Evolutionary conservation across 805 yeast species (phyloP), one percentile per base, ranked within the genome.

Genomic region (Spathaspora sp.): DNA sequence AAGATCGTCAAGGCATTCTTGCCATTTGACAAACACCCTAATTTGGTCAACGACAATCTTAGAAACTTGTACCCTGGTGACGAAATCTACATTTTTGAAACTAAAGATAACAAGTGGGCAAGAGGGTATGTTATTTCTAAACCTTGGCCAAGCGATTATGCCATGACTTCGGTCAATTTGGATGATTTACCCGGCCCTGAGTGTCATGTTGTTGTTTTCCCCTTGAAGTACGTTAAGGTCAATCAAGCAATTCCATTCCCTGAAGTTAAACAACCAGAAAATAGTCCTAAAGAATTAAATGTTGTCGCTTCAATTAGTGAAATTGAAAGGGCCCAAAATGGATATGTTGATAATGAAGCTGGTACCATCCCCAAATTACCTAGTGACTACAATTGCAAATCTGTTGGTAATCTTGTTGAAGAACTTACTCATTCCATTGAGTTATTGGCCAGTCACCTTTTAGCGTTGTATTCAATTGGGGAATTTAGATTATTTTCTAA

Each of bases 51-150:
- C 52, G 67, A 62, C 1, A 62, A 73, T 54, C 78, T 75, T 66
- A 72, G 71, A 53, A 81, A 86, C 63, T 65, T 86, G 45, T 85
- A 81, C 60, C 85, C 85, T 18, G 96, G 96, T 35, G 96, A 89
- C 66, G 89, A 85, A 55, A 82, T 87, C 31, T 87, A 79, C 64
- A 71, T 88, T 17, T 87, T 89, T 62, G 96, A 89, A 62, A 70
- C 78, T 46, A 73, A 79, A 65, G 66, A 70, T 42, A 75, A 75
- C 18, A 78, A 78, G 55, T 90, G 96, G 96, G 89, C 84, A 20
- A 76, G 96, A 58, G 96, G 91, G 11, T 89, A 90, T 65, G 75
- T 81, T 3, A 70, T 86, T 35, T 72, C 85, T 39, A 78, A 83
- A 52, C 92, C 96, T 6, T 69, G 83, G 49, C 93, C 93, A 0